phyloP scores from a whole-genome alignment of 345 rosid species.

The Gossypium stocksii region DNA sequence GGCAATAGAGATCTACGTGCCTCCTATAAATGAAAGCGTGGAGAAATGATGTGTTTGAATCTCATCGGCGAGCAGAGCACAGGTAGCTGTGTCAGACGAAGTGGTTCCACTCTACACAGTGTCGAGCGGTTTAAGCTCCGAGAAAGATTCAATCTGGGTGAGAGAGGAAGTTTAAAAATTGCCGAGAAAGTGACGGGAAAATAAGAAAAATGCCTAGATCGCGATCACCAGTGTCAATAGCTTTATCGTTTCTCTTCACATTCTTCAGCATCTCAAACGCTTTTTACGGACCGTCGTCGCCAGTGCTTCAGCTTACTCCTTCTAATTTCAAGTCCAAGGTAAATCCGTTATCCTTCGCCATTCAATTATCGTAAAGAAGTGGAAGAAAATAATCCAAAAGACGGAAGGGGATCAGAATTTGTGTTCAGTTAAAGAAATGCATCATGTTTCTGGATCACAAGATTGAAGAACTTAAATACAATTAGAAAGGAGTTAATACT shows the following conservation, averaged over 20 bases:
- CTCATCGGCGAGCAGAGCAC: conserved; percentile 40
- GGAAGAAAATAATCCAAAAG: background rate
- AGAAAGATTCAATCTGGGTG: conserved; percentile 18
- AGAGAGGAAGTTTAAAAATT: conserved; percentile 10
- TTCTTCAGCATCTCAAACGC: conserved; percentile 38
- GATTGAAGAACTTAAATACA: background rate
- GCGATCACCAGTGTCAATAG: conserved; percentile 23
- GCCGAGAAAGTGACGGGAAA: conserved; percentile 27
- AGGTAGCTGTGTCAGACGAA: conserved; percentile 33
- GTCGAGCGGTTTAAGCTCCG: background rate
- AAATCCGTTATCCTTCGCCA: conserved; percentile 4
- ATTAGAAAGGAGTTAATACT: background rate
- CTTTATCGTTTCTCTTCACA: conserved; percentile 25
- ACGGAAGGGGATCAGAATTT: background rate
- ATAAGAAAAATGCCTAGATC: conserved; percentile 31
- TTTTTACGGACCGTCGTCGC: conserved; percentile 85
- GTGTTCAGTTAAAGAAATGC: background rate
- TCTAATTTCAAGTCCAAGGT: conserved; percentile 98
- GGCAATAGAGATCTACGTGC: too few species aligned
- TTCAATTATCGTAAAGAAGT: background rate
- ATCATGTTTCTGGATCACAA: background rate
- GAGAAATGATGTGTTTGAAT: conserved; percentile 38
- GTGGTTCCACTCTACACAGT: conserved; percentile 7
- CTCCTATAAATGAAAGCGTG: background rate
- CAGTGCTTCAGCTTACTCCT: conserved; percentile 91